These are phyloP conservation scores for Athelia psychrophila DNA, from an alignment of 1,284 basidiomycete species.

Conservation along the genomic window DNA sequence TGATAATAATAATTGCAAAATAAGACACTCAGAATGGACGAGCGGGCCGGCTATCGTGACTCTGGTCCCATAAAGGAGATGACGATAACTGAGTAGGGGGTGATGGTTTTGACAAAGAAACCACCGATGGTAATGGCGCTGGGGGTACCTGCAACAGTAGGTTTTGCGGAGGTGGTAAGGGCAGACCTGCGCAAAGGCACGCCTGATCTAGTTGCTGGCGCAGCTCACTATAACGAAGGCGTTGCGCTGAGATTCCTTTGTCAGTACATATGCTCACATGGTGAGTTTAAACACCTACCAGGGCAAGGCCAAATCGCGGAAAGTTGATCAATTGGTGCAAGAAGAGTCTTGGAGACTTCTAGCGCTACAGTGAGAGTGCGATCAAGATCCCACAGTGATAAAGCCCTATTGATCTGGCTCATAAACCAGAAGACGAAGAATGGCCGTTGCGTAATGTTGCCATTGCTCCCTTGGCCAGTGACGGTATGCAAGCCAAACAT, in stretches of 20 bases:
- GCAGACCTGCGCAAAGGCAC: background rate
- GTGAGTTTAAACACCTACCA: background rate
- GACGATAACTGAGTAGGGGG: background rate
- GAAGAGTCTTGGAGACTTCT: background rate
- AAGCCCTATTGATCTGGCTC: constrained; percentile 59
- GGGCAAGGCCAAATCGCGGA: constrained; percentile 1
- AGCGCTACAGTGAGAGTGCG: background rate
- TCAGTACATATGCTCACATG: background rate
- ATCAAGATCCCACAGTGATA: background rate
- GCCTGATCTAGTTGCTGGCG: background rate
- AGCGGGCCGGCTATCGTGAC: background rate
- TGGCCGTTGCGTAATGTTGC: constrained; percentile 50
- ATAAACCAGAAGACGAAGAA: constrained; percentile 80
- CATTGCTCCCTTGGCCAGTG: constrained; percentile 48
- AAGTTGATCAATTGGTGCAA: background rate
- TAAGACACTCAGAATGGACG: background rate
- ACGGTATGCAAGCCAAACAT: constrained; percentile 59
- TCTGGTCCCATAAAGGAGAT: background rate
- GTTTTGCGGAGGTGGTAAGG: background rate
- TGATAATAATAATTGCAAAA: too few relatives aligned
- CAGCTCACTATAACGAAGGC: background rate
- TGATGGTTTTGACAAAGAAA: background rate
- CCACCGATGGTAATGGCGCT: background rate
- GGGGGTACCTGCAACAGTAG: background rate
- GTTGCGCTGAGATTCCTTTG: background rate